A percentile compares a stretch with the other conserved stretches of the same genome.
phyloP scores from a whole-genome alignment of 1,139 yeast species.

The Hanseniaspora gamundiae region DNA sequence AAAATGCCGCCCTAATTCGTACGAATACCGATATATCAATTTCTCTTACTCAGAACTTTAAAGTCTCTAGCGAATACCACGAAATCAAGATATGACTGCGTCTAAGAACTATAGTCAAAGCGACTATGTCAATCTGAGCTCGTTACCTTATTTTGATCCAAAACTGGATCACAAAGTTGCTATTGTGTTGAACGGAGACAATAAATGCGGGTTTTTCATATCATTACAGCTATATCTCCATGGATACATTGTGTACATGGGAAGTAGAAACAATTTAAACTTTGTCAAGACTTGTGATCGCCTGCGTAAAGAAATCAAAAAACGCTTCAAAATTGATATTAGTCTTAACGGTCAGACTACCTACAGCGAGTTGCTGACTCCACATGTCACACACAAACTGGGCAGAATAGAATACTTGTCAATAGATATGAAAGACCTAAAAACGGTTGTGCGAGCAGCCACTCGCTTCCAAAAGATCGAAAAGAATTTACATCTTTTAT shows the following conservation, averaged over 20 bases:
- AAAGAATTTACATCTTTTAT: constrained; percentile 42
- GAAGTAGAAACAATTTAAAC: constrained; percentile 42
- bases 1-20: no score
- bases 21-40: no score
- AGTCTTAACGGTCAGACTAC: constrained; percentile 11
- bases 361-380: constrained; percentile 4
- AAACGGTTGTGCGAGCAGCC: constrained; percentile 47
- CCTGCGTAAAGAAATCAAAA: constrained; percentile 35
- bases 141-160: constrained; percentile 27
- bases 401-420: constrained; percentile 53
- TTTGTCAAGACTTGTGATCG: constrained; percentile 41
- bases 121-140: constrained; percentile 13
- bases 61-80: no score
- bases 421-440: constrained; percentile 49
- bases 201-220: constrained; percentile 72
- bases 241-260: constrained; percentile 64
- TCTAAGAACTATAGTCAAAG: no score
- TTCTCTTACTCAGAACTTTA: no score
- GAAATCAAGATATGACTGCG: no score
- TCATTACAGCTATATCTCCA: constrained; percentile 65
- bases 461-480: constrained; percentile 38
- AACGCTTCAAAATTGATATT: constrained; percentile 37
- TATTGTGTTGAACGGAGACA: constrained; percentile 67
- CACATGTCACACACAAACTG: constrained; percentile 20
- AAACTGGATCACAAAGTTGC: constrained; percentile 41